Base-by-base conservation (phyloP, 2,329 filamentous ascomycete genomes). In the Trichoderma oligosporum region DNA sequence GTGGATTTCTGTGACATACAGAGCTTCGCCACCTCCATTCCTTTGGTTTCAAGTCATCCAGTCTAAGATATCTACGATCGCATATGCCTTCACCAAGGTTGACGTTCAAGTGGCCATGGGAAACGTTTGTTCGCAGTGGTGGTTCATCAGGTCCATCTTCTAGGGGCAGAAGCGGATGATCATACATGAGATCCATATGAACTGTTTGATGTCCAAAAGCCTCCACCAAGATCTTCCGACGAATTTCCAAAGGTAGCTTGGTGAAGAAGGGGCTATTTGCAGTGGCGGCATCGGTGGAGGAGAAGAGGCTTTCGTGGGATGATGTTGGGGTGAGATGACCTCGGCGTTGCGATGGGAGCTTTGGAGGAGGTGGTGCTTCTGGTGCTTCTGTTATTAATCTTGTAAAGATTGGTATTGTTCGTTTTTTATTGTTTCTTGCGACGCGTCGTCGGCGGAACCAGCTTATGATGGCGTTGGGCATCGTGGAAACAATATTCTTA, bases 191-290 rank as follows among this genome's bases (percentile, higher is more conserved):
- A 54, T 67, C 66, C 61, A 68, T 61, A 53, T 68, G 64, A 2
- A 67, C 35, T 6, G 58, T 64, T 7, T 52, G 61, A 3, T 60
- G 51, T 24, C 66, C 64, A 57, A 67, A 66, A 8, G 65, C 66
- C 6, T 59, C 60, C 3, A 58, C 39, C 12, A 67, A 52, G 45
- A 73, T 66, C 60, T 66, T 66, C 46, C 63, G 67, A 16, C 72
- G 66, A 6, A 74, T 65, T 60, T 73, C 71, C 7, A 66, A 59
- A 7, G 71, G 70, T 1, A 74, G 61, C 25, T 62, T 64, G 45
- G 64, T 65, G 55, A 72, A 68, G 57, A 73, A 69, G 33, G 41
- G 9, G 42, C 60, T 61, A 24, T 55, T 20, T 12, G 59, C 46
- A 18, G 41, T 42, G 24, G 51, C 59, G 14, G 20, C 33, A n/a